Evolutionary conservation across 2,329 filamentous ascomycete species (phyloP).

Genomic region (Cordyceps cateniannulata): DNA sequence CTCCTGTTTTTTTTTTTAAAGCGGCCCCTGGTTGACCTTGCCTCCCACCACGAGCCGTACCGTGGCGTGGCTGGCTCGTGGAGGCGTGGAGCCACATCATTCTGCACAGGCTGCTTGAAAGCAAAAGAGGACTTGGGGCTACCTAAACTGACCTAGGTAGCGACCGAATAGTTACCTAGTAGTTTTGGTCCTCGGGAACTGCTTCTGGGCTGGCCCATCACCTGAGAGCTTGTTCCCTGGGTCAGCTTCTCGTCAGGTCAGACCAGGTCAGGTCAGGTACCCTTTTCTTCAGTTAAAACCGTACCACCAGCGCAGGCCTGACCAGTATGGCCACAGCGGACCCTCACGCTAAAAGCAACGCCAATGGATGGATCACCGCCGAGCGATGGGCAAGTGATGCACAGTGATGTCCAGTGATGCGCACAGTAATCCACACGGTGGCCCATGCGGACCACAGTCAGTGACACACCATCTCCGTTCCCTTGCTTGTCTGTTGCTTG

Average conservation of each 20-base stretch:
- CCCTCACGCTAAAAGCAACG: not conserved
- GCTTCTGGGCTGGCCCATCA: not conserved
- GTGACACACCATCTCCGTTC: not conserved
- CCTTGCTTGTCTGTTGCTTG: too few species aligned
- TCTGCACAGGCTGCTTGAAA: not conserved
- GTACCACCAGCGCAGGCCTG: not conserved
- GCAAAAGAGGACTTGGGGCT: not conserved
- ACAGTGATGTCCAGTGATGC: not conserved
- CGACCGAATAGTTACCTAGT: not conserved
- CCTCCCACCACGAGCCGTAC: conserved; percentile 5
- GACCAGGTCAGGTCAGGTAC: not conserved
- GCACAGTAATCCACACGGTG: not conserved
- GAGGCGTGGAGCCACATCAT: conserved; percentile 1
- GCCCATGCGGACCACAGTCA: not conserved
- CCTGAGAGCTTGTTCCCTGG: not conserved
- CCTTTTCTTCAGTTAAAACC: not conserved
- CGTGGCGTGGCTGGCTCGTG: conserved; percentile 4
- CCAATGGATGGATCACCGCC: not conserved
- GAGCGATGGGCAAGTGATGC: not conserved
- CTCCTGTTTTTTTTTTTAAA: not conserved
- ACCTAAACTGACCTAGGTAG: not conserved
- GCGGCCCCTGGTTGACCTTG: not conserved
- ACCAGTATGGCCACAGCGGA: conserved; percentile 1
- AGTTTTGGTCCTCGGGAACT: not conserved
- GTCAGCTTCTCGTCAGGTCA: not conserved